Evolutionary conservation across 1,139 yeast genomes (phyloP).

Genomic region (Debaryomyces subglobosus): DNA sequence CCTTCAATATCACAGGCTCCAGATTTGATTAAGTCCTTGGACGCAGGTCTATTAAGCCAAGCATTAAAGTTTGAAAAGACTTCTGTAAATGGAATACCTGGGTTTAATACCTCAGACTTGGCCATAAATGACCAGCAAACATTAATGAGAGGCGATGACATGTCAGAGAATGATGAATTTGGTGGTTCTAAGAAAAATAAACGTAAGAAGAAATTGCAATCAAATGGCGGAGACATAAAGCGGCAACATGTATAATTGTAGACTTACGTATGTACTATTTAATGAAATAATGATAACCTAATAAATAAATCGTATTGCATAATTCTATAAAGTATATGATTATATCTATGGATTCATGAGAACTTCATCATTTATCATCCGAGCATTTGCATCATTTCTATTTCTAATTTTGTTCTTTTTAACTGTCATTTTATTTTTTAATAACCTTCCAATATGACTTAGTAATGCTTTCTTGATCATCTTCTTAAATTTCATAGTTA

Average conservation of each 20-base stretch:
- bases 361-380: background rate
- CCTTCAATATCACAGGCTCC: conserved; percentile 45
- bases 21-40: conserved; percentile 51
- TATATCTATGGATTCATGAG: background rate
- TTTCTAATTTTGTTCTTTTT: conserved; percentile 16
- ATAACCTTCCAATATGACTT: conserved; percentile 59
- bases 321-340: background rate
- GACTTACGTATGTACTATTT: background rate
- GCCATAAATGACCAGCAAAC: conserved; percentile 61
- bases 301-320: background rate
- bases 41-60: conserved; percentile 48
- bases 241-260: conserved; percentile 40
- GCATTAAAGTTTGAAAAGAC: conserved; percentile 69
- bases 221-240: conserved; percentile 35
- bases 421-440: conserved; percentile 54
- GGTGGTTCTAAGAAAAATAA: conserved; percentile 34
- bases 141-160: conserved; percentile 47
- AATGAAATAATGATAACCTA: conserved; percentile 5
- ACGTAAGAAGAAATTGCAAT: conserved; percentile 36
- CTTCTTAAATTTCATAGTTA: conserved; percentile 55
- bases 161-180: conserved; percentile 40
- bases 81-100: conserved; percentile 74
- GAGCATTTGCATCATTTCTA: background rate
- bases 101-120: conserved; percentile 69
- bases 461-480: conserved; percentile 54